Evolutionary conservation across 768 basidiomycete genomes (phyloP), one percentile per base, ranked within the genome.

Genomic region (Xanthoconium stramineum): DNA sequence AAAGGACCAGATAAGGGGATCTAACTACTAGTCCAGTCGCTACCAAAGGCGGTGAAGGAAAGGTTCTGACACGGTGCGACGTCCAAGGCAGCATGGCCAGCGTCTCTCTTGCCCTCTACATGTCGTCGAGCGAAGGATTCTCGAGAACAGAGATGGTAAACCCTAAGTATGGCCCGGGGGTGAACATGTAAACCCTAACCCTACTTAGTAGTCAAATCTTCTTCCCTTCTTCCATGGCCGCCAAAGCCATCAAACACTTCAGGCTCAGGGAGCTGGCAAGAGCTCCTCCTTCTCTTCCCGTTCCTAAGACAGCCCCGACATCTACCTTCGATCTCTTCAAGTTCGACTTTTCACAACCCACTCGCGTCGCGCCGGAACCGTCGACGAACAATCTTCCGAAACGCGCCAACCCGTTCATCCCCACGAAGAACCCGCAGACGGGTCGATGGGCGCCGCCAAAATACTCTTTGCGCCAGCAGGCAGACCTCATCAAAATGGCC

Each of bases 401-500:
- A 51, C 65, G 56, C 57, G 64, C 43, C 43, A 93, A 91, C 66
- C 90, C 90, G 8, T 92, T 93, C 70, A 65, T 91, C 40, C 80
- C 89, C 6, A 77, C 74, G 45, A 78, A 76, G 52, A 87, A 87
- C 60, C 73, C 81, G 0, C 74, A 78, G 47, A 82, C 83, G 0
- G 83, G 82, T 20, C 76, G 81, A 67, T 91, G 89, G 88, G 78
- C 77, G 29, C 82, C 84, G 0, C 78, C 91, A 12, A 81, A 80
- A 57, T 86, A 88, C 62, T 92, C 90, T 6, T 71, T 88, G 28
- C 82, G 91, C 19, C 82, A 83, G 35, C 91, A 94, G 69, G 88
- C 88, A 12, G 87, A 89, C 40, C 76, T 94, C 36, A 75, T 92
- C 47, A 92, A 90, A 74, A 78, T 78, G 49, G 91, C 91, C 5